phyloP scores from a whole-genome alignment of 345 rosid genomes.

The Eucalyptus marginata region DNA sequence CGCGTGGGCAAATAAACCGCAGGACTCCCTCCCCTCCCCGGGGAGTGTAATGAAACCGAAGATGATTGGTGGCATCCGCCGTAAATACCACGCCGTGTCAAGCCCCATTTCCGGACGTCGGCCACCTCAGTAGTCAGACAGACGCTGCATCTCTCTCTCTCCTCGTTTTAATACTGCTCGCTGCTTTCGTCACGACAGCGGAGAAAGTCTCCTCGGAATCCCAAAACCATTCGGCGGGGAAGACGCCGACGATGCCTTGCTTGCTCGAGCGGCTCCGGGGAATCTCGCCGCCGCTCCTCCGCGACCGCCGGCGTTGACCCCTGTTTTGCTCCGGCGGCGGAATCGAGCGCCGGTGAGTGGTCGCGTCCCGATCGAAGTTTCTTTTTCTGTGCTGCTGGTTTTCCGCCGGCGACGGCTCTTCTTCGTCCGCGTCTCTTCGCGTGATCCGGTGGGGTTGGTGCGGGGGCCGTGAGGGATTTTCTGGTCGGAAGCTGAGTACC shows the following conservation, averaged over 20 bases:
- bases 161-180: not conserved
- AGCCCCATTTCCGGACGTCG: not conserved
- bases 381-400: not conserved
- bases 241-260: not conserved
- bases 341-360: not conserved
- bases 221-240: rapidly evolving
- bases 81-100: not conserved
- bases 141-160: not conserved
- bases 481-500: not conserved
- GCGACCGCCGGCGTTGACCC: not conserved
- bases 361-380: not conserved
- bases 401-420: not conserved
- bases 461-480: not conserved
- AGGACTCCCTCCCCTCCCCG: not conserved
- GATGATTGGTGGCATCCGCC: not conserved
- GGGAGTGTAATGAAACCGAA: not conserved
- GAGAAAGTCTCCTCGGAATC: not conserved
- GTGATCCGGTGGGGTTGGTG: not conserved
- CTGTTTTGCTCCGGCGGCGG: not conserved
- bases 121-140: not conserved
- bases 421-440: not conserved
- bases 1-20: not conserved
- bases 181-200: not conserved
- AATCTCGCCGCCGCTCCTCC: not conserved
- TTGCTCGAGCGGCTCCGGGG: not conserved